Percentiles rank a stretch among this genome's conserved stretches.
Evolutionary conservation across 192 early-diverging fungal genomes (phyloP).

Genomic region (Phlyctochytrium planicorne): DNA sequence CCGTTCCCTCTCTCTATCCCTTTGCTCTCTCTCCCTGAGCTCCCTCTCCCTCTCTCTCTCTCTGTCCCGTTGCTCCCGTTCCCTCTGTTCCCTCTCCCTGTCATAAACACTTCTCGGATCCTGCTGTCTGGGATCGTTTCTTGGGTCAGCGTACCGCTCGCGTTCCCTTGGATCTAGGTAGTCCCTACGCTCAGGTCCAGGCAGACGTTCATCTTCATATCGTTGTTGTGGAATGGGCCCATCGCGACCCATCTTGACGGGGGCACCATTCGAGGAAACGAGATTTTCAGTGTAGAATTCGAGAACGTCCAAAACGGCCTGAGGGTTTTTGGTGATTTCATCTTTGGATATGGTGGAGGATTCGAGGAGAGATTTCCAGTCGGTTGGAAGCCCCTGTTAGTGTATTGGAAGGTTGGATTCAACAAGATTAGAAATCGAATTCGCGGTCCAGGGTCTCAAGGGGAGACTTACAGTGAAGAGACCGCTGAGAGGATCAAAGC

Average conservation of each 20-base stretch:
- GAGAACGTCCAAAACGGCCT: conserved; percentile 95
- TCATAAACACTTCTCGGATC: conserved; percentile 12
- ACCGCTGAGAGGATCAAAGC: conserved; percentile 50
- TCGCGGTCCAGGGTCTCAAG: neutral
- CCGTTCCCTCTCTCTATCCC: conserved; percentile 21
- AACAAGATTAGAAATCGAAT: neutral
- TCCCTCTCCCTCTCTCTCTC: conserved; percentile 27
- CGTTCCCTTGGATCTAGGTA: conserved; percentile 8
- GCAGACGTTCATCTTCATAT: too few species aligned
- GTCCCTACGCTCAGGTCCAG: neutral
- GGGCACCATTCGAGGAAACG: conserved; percentile 3
- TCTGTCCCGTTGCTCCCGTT: conserved; percentile 25
- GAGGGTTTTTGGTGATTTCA: conserved; percentile 97
- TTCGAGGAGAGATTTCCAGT: conserved; percentile 93
- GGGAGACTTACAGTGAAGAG: conserved; percentile 40
- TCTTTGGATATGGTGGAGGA: conserved; percentile 94
- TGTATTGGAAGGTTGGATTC: neutral
- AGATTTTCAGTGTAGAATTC: conserved; percentile 93
- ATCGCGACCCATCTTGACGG: conserved; percentile 11
- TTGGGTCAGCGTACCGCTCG: too few species aligned
- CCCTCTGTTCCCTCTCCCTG: conserved; percentile 20
- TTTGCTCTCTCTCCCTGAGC: conserved; percentile 27
- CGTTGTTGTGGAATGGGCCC: too few species aligned
- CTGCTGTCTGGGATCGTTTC: too few species aligned
- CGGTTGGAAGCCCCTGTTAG: conserved; percentile 83